Evolutionary conservation across 768 basidiomycete genomes (phyloP).

Genomic region (Lyophyllum atratum): DNA sequence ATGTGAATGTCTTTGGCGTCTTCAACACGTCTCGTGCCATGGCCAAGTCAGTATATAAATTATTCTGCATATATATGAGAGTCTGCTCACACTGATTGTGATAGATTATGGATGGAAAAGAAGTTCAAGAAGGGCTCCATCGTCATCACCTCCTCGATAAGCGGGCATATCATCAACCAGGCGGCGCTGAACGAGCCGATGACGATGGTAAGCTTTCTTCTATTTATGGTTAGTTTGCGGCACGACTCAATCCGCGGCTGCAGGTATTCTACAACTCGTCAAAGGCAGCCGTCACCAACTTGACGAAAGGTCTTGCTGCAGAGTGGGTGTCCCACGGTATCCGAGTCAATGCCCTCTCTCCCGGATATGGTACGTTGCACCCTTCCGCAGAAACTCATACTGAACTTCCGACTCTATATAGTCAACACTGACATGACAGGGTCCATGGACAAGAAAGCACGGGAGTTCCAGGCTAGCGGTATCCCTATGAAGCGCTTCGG

Average conservation of each 20-base stretch:
- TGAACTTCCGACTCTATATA: slow-evolving; percentile 16
- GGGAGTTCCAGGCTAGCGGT: slow-evolving; percentile 48
- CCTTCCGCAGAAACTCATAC: background rate
- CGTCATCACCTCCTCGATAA: slow-evolving; percentile 68
- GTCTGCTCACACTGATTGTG: background rate
- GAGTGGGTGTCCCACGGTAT: slow-evolving; percentile 61
- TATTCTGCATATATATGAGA: background rate
- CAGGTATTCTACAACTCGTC: slow-evolving; percentile 63
- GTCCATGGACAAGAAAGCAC: slow-evolving; percentile 49
- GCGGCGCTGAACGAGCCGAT: slow-evolving; percentile 43
- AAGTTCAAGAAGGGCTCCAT: slow-evolving; percentile 48
- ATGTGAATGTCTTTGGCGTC: slow-evolving; percentile 65
- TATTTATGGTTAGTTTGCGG: background rate
- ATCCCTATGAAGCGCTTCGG: slow-evolving; percentile 62
- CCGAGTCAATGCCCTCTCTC: slow-evolving; percentile 61
- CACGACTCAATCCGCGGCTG: background rate
- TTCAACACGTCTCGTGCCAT: slow-evolving; percentile 64
- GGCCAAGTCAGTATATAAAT: slow-evolving; percentile 42
- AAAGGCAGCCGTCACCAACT: slow-evolving; percentile 63
- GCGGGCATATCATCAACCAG: slow-evolving; percentile 65
- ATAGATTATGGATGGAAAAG: slow-evolving; percentile 46
- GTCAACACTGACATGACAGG: slow-evolving; percentile 63
- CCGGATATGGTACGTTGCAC: slow-evolving; percentile 52
- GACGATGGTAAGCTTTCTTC: slow-evolving; percentile 41
- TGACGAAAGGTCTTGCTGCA: slow-evolving; percentile 58